Base-by-base conservation (phyloP, 2,329 filamentous ascomycete genomes). In the Tolypocladium album region DNA sequence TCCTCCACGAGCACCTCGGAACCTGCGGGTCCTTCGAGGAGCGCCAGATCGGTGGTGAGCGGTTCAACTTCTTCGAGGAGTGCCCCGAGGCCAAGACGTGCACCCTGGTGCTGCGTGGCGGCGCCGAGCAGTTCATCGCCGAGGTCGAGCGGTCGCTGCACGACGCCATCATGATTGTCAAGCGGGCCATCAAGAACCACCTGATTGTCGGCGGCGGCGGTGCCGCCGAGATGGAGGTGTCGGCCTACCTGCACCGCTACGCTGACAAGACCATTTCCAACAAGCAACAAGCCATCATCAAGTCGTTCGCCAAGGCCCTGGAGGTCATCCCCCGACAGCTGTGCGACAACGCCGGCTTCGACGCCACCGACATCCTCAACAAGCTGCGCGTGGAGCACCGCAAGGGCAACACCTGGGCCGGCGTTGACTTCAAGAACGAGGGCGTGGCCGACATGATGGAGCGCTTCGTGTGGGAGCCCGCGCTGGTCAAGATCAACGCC, bases 111-210 rank as follows among this genome's bases (percentile, higher is more conserved):
- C 87, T 99, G 64, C 90, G 94, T 71, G 94, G 94, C 70, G 94
- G 94, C 65, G 94, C 94, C 42, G 94, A 99, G 80, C 94, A 99
- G 75, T 99, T 99, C 78, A 99, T 99, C 69, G 94, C 94, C 61
- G 94, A 99, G 76, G 94, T 97, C 1, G 94, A 99, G 81, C 90
- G 94, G 65, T 96, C 91, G 72, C 84, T 99, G 66, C 94, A 99
- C 81, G 94, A 99, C 71, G 94, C 94, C 68, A 97, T 99, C 77
- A 99, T 99, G 94, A 96, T 99, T 70, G 94, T 99, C 72, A 97
- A 97, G 85, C 92, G 95, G 63, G 91, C 94, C 36, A 91, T 97
- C 76, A 91, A 90, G 79, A 96, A 97, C 81, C 88, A 88, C 71
- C 89, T 85, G 72, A 96, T 99, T 66, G 94, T 99, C 34, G 94